Base-by-base conservation (phyloP, 2,329 filamentous ascomycete species). In the Cadophora sp. region DNA sequence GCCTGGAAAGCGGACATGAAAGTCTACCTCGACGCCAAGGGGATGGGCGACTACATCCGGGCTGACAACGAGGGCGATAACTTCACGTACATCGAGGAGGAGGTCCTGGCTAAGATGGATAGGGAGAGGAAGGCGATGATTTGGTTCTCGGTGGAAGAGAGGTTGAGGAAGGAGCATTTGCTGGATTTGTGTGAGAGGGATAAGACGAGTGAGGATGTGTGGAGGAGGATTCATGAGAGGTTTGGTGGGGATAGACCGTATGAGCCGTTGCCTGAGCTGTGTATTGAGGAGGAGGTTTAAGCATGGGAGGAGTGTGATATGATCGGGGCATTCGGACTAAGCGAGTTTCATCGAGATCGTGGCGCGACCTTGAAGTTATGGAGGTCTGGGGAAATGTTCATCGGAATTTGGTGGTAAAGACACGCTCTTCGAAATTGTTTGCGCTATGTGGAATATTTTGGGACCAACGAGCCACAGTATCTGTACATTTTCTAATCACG, bases 1-100 rank as follows among this genome's bases (percentile, higher is more conserved):
- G 63, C 47, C 14, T 68, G 63, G 62, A 59, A 68, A 43, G 66
- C 62, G n/a, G 66, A 68, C 24, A 68, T 68, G 62, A 65, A 65
- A 50, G 66, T 68, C 22, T 65, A 65, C 33, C 66, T 68, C 43
- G 66, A 56, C 30, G 66, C 62, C 5, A 68, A 68, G 45, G 66
- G 66, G 53, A 58, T 65, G 45, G 66, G 58, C 22, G 51, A 68
- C 20, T 55, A 56, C 20, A 65, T 65, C n/a, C 63, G 56, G 4
- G 14, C 56, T 4, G 56, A 61, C 7, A 61, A 27, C 22, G 55
- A 65, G 30, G 39, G 56, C 33, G 63, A 65, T 22, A 65, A 65
- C 58, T 65, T 65, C 41, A 59, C 56, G 4, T 65, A 63, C n/a
- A 55, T 63, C 14, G 65, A 66, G 36, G 59, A 66, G 5, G 65